Percentiles rank a stretch among this genome's conserved stretches.
These are phyloP conservation scores for Teratosphaeria gauchensis DNA, from an alignment of 2,329 filamentous ascomycete species.

Conservation along the genomic window DNA sequence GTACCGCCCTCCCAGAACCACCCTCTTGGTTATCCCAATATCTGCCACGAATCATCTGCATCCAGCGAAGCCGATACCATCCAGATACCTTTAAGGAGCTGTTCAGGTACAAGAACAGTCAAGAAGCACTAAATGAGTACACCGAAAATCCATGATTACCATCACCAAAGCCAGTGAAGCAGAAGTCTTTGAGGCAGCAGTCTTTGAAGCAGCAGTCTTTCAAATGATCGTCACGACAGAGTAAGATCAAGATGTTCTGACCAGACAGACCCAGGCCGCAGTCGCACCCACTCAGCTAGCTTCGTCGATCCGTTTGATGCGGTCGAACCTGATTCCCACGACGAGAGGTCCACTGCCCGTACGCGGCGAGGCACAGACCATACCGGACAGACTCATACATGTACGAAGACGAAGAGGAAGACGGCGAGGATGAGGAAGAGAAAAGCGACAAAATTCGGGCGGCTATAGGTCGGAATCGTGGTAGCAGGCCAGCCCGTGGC, in stretches of 20 bases:
- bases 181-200: not conserved
- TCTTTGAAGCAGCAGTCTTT: too few species aligned
- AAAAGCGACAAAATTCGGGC: constrained; percentile 9
- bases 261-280: constrained; percentile 3
- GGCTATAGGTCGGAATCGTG: constrained; percentile 25
- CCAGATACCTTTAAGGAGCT: constrained; percentile 40
- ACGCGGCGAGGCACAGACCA: constrained; percentile 14
- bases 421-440: constrained; percentile 23
- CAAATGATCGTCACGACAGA: not conserved
- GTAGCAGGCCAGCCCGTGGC: not conserved
- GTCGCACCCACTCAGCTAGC: constrained; percentile 5
- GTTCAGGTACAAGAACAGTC: constrained; percentile 36
- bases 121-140: constrained; percentile 36
- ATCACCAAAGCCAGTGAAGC: not conserved
- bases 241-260: not conserved
- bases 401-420: constrained; percentile 15
- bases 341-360: constrained; percentile 6
- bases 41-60: not conserved
- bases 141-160: constrained; percentile 11
- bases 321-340: constrained; percentile 12
- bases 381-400: constrained; percentile 16
- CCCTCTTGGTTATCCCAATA: not conserved
- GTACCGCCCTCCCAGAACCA: not conserved
- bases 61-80: not conserved
- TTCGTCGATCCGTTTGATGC: constrained; percentile 22